Evolutionary conservation across 2,329 filamentous ascomycete species (phyloP), one percentile per base, ranked within the genome.

Genomic region (Exophiala xenobiotica): DNA sequence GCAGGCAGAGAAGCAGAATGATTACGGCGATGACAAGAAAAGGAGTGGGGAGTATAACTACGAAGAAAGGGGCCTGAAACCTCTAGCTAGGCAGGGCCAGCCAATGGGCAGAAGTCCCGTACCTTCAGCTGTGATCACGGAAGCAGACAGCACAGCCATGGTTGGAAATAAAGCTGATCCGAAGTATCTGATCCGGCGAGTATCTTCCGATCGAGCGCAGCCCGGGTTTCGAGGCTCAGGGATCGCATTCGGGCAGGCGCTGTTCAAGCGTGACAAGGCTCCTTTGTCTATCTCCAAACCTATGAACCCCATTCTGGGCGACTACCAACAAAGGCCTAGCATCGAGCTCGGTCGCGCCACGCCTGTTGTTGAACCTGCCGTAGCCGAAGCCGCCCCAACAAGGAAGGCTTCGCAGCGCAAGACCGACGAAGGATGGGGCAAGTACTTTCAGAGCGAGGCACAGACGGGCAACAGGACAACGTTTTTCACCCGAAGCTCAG

Each of bases 1-100:
- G 48, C 70, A 74, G 44, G 76, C 77, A 20, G 47, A 65, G 70
- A 31, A 78, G 80, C 53, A 71, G 69, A 12, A 75, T 73, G 8
- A 75, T 75, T 53, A 78, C 70, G 59, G 75, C 69, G 49, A 72
- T 55, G 70, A 81, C 60, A 84, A 85, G 68, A 87, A 86, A 46
- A 37, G 39, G 42, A 53, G 50, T 29, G 44, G 37, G 22, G 50
- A 56, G n/a, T 67, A 70, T 19, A 73, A 70, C 58, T 72, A 72
- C 60, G 70, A 74, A 52, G 72, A 75, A 56, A 67, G 67, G 54
- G 72, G 72, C 5, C 67, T 74, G 54, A 68, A 73, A 56, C 71
- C 73, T 43, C 61, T 76, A 31, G 64, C 71, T 6, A 63, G 63
- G 46, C 64, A 67, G 26, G 69, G 70, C 2, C 70, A 73, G 40